Conservation (phyloP, 2,329 filamentous ascomycete species). For the Beauveria brongniartii region DNA sequence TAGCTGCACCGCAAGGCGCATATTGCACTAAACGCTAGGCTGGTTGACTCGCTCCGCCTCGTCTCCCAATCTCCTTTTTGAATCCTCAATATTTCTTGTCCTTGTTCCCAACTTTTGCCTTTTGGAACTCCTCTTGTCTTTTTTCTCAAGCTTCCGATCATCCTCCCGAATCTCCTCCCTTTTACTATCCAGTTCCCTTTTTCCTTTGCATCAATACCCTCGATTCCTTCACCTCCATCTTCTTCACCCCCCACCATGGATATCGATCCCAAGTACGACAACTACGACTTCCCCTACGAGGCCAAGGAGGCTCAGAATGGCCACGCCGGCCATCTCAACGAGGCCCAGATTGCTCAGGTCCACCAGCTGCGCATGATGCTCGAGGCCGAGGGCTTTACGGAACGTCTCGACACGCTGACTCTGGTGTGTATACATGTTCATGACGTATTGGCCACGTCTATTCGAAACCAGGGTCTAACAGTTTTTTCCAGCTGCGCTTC, state of each 20-base stretch:
- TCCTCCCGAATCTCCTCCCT: neutral
- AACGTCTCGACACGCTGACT: constrained; percentile 86
- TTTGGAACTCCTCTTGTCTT: constrained; percentile 2
- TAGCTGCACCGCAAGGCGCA: neutral
- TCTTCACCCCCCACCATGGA: constrained; percentile 34
- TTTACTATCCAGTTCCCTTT: neutral
- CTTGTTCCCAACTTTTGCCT: constrained; percentile 5
- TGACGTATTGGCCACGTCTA: neutral
- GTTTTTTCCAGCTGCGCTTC: constrained; percentile 61
- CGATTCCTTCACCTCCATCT: constrained; percentile 1
- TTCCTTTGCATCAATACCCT: constrained; percentile 1
- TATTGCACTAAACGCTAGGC: constrained; percentile 1
- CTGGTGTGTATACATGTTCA: constrained; percentile 51
- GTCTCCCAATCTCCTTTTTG: constrained; percentile 4
- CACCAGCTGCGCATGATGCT: constrained; percentile 77
- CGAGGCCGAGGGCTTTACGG: constrained; percentile 72
- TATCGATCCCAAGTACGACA: constrained; percentile 84
- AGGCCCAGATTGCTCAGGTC: constrained; percentile 83
- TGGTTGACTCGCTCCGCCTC: constrained; percentile 8
- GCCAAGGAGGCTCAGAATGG: constrained; percentile 63
- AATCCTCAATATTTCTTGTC: neutral
- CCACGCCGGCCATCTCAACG: constrained; percentile 80
- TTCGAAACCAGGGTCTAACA: neutral
- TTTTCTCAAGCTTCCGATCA: neutral
- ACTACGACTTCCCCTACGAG: constrained; percentile 86